A percentile compares a stretch with the other conserved stretches of the same genome.
Conservation (phyloP, 345 rosid genomes). For the Acer negundo region DNA sequence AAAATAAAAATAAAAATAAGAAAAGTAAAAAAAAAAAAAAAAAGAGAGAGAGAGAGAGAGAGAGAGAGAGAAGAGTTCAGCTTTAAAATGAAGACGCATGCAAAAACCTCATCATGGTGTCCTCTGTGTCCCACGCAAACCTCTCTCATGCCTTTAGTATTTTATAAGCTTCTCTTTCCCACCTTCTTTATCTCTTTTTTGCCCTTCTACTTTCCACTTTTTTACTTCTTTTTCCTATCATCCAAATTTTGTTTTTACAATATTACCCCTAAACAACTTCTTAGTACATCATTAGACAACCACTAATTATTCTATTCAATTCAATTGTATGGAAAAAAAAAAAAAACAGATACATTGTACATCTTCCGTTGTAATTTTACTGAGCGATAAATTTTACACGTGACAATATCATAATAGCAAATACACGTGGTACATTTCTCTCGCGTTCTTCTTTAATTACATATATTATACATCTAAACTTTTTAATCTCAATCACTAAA, state of each 20-base stretch:
- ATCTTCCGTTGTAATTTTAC: too few relatives aligned
- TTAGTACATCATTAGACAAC: too few relatives aligned
- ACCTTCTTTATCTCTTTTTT: conserved; percentile 17
- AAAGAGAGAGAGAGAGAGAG: too few relatives aligned
- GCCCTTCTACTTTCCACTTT: conserved; percentile 11
- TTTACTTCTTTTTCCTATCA: neutral
- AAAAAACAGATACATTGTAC: too few relatives aligned
- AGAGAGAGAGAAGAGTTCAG: conserved; percentile 28
- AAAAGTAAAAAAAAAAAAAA: neutral
- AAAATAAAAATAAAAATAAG: neutral
- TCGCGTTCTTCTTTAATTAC: too few relatives aligned
- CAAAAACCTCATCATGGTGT: conserved; percentile 73
- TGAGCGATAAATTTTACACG: too few relatives aligned
- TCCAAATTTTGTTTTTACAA: neutral
- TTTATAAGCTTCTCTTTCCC: conserved; percentile 45
- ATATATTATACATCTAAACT: too few relatives aligned
- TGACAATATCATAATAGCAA: too few relatives aligned
- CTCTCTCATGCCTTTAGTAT: conserved; percentile 42
- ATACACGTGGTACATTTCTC: too few relatives aligned
- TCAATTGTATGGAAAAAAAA: too few relatives aligned
- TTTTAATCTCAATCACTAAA: too few relatives aligned
- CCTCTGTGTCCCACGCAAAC: conserved; percentile 67
- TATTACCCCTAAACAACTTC: conserved; percentile 1
- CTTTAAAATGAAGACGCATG: conserved; percentile 84
- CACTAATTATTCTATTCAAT: too few relatives aligned